Conservation (phyloP, 2,329 filamentous ascomycete species). For the Thermoascus crustaceus region DNA sequence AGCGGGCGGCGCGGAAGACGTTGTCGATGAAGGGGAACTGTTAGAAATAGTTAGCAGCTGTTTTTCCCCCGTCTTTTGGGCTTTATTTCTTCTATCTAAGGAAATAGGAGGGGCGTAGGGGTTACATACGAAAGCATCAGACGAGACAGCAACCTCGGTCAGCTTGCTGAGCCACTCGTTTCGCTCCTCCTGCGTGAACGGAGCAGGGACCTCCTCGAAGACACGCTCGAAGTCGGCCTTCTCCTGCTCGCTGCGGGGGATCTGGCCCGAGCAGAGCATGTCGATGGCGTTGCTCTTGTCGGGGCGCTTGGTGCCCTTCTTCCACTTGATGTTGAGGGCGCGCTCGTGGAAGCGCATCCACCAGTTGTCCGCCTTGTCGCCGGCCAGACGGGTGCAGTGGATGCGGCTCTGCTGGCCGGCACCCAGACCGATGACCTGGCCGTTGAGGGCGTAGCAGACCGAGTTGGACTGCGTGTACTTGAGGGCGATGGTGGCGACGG, state of each 20-base stretch:
- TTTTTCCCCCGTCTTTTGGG: no score
- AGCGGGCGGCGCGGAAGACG: constrained; percentile 80
- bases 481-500: constrained; percentile 89
- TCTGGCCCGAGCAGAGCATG: constrained; percentile 80
- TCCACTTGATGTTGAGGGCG: constrained; percentile 84
- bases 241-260: constrained; percentile 76
- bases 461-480: constrained; percentile 99
- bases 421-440: constrained; percentile 87
- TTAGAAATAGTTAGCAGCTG: constrained; percentile 4
- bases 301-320: constrained; percentile 90
- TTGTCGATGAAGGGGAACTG: constrained; percentile 99
- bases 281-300: constrained; percentile 99
- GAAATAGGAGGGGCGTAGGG: constrained; percentile 1
- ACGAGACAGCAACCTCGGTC: constrained; percentile 68
- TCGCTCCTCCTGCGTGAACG: constrained; percentile 78
- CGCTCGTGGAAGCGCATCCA: constrained; percentile 97
- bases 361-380: constrained; percentile 99
- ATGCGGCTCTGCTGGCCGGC: constrained; percentile 97
- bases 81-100: constrained; percentile 8
- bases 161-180: constrained; percentile 79
- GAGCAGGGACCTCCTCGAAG: constrained; percentile 78
- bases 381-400: constrained; percentile 93
- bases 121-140: constrained; percentile 80
- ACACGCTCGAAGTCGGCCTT: constrained; percentile 76
- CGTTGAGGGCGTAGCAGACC: constrained; percentile 91